Base-by-base conservation (phyloP, 176 grass and related monocot species). In the Cymbopogon citratus region DNA sequence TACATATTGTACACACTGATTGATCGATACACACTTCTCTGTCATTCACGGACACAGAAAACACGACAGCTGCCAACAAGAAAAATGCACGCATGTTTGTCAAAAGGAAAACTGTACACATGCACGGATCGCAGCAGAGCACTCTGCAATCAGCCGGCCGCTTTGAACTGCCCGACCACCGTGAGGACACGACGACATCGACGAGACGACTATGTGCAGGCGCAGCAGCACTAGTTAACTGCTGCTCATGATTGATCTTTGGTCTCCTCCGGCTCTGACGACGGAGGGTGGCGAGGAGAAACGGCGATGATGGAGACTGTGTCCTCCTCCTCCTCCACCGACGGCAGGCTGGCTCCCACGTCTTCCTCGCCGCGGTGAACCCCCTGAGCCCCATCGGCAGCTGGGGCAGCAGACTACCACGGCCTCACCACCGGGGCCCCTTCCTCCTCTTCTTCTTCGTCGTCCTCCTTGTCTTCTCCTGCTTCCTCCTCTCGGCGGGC, bases 321-420 rank as follows among this genome's bases (percentile, higher is more conserved):
- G 54, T 5, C 59, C 11, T 63, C 35, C 54, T 87, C 87, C 71
- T 89, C 91, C 31, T 29, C 18, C 34, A 93, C 87, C 1, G 88
- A 36, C 60, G 87, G 72, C 34, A 93, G 88, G 41, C 69, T 80
- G 12, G 91, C 51, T 87, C 75, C 91, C 91, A 93, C 8, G 40
- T n/a, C 56, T 65, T 67, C 73, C 69, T 56, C 54, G 44, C 21
- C 33, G 43, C 18, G 21, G 48, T n/a, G 14, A 27, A 36, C 14
- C 10, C 34, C 21, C 51, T 34, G 6, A 12, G 23, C 18, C 25
- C 19, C 19, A 25, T 1, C 7, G 84, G 11, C 25, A 40, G 7
- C 7, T 4, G 12, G n/a, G 35, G 27, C 25, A n/a, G 5, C 0
- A 10, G 77, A 5, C 7, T 54, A 54, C 0, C 9, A n/a, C 69